A percentile compares a stretch with the other conserved stretches of the same genome.
Evolutionary conservation across 352 stramenopile species (phyloP).

Genomic region (Hyaloperonospora brassicae): DNA sequence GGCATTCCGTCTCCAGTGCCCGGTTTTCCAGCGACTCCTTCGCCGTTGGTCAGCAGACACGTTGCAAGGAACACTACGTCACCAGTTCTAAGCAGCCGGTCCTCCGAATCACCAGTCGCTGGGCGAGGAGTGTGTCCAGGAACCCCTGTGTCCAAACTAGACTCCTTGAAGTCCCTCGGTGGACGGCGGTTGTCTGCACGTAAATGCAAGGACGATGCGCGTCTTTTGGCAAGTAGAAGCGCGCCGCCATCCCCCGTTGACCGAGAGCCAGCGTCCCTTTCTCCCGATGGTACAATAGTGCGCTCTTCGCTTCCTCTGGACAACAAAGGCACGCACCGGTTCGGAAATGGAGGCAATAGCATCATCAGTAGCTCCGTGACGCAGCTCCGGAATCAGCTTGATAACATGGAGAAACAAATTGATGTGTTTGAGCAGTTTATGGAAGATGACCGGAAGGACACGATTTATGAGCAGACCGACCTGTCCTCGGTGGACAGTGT

Average conservation of each 20-base stretch:
- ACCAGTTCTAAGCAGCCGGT: slow-evolving; percentile 23
- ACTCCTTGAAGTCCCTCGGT: slow-evolving; percentile 27
- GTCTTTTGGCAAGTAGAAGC: slow-evolving; percentile 38
- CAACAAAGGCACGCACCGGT: slow-evolving; percentile 12
- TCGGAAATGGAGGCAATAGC: slow-evolving; percentile 33
- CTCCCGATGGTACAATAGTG: slow-evolving; percentile 23
- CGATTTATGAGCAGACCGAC: slow-evolving; percentile 77
- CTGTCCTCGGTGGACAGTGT: slow-evolving; percentile 64
- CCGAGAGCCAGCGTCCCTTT: slow-evolving; percentile 23
- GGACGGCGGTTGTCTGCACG: slow-evolving; percentile 19
- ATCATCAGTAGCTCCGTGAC: slow-evolving; percentile 68
- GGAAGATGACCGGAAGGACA: slow-evolving; percentile 83
- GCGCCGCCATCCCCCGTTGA: slow-evolving; percentile 49
- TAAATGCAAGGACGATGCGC: slow-evolving; percentile 16
- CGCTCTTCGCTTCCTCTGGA: slow-evolving; percentile 28
- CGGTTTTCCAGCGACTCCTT: slow-evolving; percentile 20
- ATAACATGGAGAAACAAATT: slow-evolving; percentile 86
- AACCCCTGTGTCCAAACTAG: slow-evolving; percentile 23
- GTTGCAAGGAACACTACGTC: slow-evolving; percentile 27
- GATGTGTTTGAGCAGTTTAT: slow-evolving; percentile 85
- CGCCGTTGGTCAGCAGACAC: slow-evolving; percentile 22
- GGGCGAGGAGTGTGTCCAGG: slow-evolving; percentile 15
- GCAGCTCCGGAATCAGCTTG: slow-evolving; percentile 69
- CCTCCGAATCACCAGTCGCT: slow-evolving; percentile 21
- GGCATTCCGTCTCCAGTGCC: slow-evolving; percentile 20